Base-by-base conservation (phyloP, 2,329 filamentous ascomycete species). In the Colletotrichum trifolii region DNA sequence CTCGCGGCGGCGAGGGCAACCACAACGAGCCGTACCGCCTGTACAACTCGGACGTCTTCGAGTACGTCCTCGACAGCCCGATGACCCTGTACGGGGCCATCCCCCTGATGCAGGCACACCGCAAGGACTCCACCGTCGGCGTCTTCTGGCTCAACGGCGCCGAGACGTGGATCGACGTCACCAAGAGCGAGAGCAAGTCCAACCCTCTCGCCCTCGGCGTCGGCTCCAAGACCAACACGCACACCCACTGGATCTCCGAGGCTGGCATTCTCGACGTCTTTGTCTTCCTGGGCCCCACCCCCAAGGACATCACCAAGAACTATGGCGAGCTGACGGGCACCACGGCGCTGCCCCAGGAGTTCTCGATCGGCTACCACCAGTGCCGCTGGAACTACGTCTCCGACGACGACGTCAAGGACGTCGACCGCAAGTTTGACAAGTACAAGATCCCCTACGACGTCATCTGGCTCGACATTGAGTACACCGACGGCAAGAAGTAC, bases 1-100 rank as follows among this genome's bases (percentile, higher is more conserved):
- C 96, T 11, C 90, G 93, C 58, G 96, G 95, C 56, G 94, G 94
- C 33, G 87, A 93, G 17, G 93, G 92, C 67, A 92, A 93, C 71
- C 93, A 96, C 77, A 83, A 86, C 9, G 93, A 99, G 68, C 96
- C 96, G 0, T 99, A 99, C 80, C 88, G 96, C 42, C 80, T 99
- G 77, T 97, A 97, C 82, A 99, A 99, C 77, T 87, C 93, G 38
- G 96, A 99, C 76, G 96, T 99, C 10, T 99, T 99, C 72, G 96
- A 99, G 80, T 99, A 99, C 77, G 90, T 97, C 72, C 86, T 97
- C 72, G 92, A 98, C 78, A 98, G 94, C 77, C 94, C 96, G 1
- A 99, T 99, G 96, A 98, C 96, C 1, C 85, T 99, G 2, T 99
- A 99, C 73, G 96, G 96, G n/a, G 84, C 94, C 8, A 98, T 99